Conservation (phyloP, 768 basidiomycete genomes). For the Mycena filopes region DNA sequence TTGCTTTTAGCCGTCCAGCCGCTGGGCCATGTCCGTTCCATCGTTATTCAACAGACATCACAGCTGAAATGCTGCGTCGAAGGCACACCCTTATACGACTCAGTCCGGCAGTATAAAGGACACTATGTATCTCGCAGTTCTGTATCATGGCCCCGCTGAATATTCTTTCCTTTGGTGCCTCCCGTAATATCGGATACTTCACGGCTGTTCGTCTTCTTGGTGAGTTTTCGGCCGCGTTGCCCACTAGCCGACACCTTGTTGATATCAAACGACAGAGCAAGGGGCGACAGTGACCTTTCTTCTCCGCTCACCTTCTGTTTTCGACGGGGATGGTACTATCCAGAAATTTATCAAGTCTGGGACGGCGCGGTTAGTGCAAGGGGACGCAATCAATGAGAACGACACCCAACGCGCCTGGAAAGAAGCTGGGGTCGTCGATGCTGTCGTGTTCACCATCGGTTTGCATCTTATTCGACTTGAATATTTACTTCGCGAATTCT, state of each 20-base stretch:
- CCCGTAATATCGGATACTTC: slow-evolving; percentile 65
- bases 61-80: too few relatives aligned
- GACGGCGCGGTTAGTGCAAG: slow-evolving; percentile 64
- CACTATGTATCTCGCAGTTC: not conserved
- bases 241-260: not conserved
- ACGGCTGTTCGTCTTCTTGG: slow-evolving; percentile 58
- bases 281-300: slow-evolving; percentile 74
- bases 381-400: slow-evolving; percentile 65
- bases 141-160: slow-evolving; percentile 40
- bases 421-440: slow-evolving; percentile 57
- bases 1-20: too few relatives aligned
- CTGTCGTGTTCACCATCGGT: slow-evolving; percentile 73
- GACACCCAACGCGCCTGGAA: slow-evolving; percentile 67
- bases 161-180: slow-evolving; percentile 60
- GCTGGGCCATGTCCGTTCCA: too few relatives aligned
- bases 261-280: slow-evolving; percentile 60
- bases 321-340: slow-evolving; percentile 64
- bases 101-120: too few relatives aligned
- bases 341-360: slow-evolving; percentile 62
- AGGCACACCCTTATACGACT: too few relatives aligned
- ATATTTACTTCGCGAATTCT: not conserved
- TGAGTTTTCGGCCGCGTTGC: slow-evolving; percentile 27
- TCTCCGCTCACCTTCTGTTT: slow-evolving; percentile 61
- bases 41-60: too few relatives aligned
- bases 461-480: slow-evolving; percentile 31